These are phyloP conservation scores for Mycogone perniciosa DNA, from an alignment of 2,329 filamentous ascomycete species.

Conservation along the genomic window DNA sequence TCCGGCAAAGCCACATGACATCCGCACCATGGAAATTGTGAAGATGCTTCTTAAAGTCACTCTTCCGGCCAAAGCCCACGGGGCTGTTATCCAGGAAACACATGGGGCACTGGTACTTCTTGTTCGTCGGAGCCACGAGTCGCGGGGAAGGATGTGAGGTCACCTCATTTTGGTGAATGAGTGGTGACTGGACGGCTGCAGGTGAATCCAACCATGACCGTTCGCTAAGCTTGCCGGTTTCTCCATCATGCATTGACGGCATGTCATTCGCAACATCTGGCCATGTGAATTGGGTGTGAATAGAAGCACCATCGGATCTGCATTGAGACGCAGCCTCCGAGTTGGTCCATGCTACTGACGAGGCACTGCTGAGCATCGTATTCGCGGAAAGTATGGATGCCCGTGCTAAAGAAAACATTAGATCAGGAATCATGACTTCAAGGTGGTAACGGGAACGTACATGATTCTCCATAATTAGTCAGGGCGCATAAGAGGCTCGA, in stretches of 20 bases:
- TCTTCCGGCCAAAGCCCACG: conserved; percentile 41
- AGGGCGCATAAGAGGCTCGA: conserved; percentile 32
- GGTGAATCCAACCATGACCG: conserved; percentile 37
- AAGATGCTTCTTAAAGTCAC: conserved; percentile 44
- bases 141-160: conserved; percentile 32
- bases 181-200: conserved; percentile 29
- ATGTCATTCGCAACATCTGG: conserved; percentile 29
- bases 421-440: background rate
- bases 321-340: conserved; percentile 35
- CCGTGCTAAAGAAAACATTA: conserved; percentile 24
- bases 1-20: conserved; percentile 37
- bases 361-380: conserved; percentile 35
- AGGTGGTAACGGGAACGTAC: conserved; percentile 22
- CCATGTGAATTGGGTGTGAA: conserved; percentile 35
- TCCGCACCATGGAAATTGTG: conserved; percentile 41
- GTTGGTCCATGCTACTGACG: conserved; percentile 36
- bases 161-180: conserved; percentile 26
- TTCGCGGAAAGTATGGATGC: conserved; percentile 35
- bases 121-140: conserved; percentile 31
- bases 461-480: conserved; percentile 30
- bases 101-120: conserved; percentile 41
- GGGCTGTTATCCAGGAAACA: conserved; percentile 40
- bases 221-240: conserved; percentile 28
- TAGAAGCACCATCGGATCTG: conserved; percentile 33
- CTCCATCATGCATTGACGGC: conserved; percentile 29